Evolutionary conservation across 179 eudicot species (phyloP).

Genomic region (Pouteria campechiana): DNA sequence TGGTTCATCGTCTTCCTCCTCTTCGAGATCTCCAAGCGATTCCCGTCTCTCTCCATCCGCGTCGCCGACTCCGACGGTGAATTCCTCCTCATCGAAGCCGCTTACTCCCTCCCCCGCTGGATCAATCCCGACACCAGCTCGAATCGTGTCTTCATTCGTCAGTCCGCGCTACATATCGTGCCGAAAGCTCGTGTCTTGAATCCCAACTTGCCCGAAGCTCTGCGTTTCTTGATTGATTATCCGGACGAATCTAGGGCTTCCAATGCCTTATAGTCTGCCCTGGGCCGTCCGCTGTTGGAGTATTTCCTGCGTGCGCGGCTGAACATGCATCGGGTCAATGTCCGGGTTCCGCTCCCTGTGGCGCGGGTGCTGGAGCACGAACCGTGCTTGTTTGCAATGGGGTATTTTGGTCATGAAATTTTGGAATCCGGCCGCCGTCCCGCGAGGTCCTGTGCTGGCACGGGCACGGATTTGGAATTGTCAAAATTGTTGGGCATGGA

Average conservation of each 20-base stretch:
- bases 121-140: conserved; percentile 36
- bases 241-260: conserved; percentile 23
- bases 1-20: conserved; percentile 84
- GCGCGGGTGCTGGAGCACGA: conserved; percentile 75
- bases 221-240: conserved; percentile 17
- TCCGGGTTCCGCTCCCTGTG: conserved; percentile 63
- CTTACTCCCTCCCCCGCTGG: conserved; percentile 78
- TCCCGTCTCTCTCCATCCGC: conserved; percentile 41
- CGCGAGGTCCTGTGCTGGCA: no score
- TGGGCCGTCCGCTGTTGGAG: conserved; percentile 28
- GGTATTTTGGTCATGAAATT: no score
- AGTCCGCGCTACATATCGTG: conserved; percentile 32
- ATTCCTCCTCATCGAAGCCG: conserved; percentile 80
- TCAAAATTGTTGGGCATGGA: no score
- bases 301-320: conserved; percentile 38
- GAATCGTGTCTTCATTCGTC: conserved; percentile 63
- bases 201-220: conserved; percentile 32
- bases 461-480: no score
- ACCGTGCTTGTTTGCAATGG: conserved; percentile 52
- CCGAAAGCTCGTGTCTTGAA: conserved; percentile 12
- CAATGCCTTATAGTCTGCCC: conserved; percentile 29
- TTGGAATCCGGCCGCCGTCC: no score
- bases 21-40: conserved; percentile 27
- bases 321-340: conserved; percentile 59
- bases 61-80: conserved; percentile 79